A percentile compares a stretch with the other conserved stretches of the same genome.
These are phyloP conservation scores for Penicillium simplicissimum DNA, from an alignment of 495 filamentous ascomycete species.

Conservation along the genomic window DNA sequence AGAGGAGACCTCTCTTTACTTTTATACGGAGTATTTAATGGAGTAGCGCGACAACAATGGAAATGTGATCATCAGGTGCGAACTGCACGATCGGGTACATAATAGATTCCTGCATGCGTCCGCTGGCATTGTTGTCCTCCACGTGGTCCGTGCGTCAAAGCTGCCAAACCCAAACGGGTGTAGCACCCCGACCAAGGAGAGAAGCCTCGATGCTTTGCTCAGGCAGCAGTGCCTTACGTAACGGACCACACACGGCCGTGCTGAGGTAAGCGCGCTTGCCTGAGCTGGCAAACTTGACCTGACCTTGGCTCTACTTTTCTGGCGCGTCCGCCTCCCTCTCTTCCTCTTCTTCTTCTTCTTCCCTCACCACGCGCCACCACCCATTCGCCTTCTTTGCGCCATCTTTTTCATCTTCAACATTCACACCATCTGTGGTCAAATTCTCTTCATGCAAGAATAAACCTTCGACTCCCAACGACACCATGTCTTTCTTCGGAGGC, in stretches of 20 bases:
- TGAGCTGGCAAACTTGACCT: slow-evolving; percentile 28
- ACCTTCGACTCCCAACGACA: slow-evolving; percentile 33
- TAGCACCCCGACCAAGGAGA: not conserved
- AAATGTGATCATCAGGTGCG: not conserved
- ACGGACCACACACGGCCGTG: slow-evolving; percentile 28
- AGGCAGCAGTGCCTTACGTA: slow-evolving; percentile 28
- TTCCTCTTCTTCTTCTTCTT: slow-evolving; percentile 9
- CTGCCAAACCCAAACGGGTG: not conserved
- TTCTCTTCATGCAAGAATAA: slow-evolving; percentile 43
- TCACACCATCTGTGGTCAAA: slow-evolving; percentile 14
- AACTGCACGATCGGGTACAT: slow-evolving; percentile 1
- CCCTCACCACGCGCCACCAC: slow-evolving; percentile 25
- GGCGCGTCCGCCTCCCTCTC: slow-evolving; percentile 29
- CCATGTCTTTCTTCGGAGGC: slow-evolving; percentile 53
- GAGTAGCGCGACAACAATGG: not conserved
- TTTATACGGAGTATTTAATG: not conserved
- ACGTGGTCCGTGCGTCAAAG: not conserved
- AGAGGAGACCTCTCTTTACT: not conserved
- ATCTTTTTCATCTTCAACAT: slow-evolving; percentile 8
- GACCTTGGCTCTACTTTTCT: slow-evolving; percentile 26
- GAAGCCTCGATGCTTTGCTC: slow-evolving; percentile 1
- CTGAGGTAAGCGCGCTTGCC: slow-evolving; percentile 27
- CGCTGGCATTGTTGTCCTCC: not conserved
- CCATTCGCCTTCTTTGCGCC: slow-evolving; percentile 10
- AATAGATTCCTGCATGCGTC: slow-evolving; percentile 4